A percentile compares a stretch with the other conserved stretches of the same genome.
Conservation (phyloP, 441 rosid genomes). For the Arabidopsis hybrid region DNA sequence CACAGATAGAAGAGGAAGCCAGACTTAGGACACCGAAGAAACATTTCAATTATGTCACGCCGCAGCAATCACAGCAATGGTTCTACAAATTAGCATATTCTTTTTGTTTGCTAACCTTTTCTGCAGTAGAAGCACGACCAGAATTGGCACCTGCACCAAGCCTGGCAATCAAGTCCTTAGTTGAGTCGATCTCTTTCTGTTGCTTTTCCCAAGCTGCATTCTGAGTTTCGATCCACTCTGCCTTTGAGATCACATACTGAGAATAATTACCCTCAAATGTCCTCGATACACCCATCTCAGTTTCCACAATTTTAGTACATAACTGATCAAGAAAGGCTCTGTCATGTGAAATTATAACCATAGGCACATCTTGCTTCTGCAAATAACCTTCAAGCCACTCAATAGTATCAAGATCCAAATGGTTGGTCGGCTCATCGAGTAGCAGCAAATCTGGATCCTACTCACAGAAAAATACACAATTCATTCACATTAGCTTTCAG, state of each 20-base stretch:
- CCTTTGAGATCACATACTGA: conserved; percentile 75
- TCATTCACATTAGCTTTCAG: not conserved
- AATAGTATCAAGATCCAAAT: conserved; percentile 92
- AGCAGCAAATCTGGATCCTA: conserved; percentile 96
- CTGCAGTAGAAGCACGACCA: conserved; percentile 97
- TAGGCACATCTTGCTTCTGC: conserved; percentile 90
- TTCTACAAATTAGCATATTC: not conserved
- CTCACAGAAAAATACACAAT: conserved; percentile 15
- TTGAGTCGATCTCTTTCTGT: conserved; percentile 84
- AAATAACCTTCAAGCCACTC: conserved; percentile 98
- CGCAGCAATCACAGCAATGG: not conserved
- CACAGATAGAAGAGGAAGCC: not conserved
- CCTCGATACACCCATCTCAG: conserved; percentile 91
- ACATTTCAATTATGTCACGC: not conserved
- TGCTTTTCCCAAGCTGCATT: conserved; percentile 91
- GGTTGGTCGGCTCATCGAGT: conserved; percentile 96
- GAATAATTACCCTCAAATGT: conserved; percentile 90
- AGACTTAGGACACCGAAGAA: not conserved
- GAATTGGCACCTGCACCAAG: conserved; percentile 86
- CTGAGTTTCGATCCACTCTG: conserved; percentile 81
- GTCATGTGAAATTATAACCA: conserved; percentile 97
- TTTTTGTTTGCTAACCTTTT: conserved; percentile 62
- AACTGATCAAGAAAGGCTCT: conserved; percentile 95
- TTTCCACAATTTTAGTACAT: conserved; percentile 95
- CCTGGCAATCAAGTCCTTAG: conserved; percentile 74